phyloP scores from a whole-genome alignment of 2,329 filamentous ascomycete species.

The Teratosphaeria gauchensis region DNA sequence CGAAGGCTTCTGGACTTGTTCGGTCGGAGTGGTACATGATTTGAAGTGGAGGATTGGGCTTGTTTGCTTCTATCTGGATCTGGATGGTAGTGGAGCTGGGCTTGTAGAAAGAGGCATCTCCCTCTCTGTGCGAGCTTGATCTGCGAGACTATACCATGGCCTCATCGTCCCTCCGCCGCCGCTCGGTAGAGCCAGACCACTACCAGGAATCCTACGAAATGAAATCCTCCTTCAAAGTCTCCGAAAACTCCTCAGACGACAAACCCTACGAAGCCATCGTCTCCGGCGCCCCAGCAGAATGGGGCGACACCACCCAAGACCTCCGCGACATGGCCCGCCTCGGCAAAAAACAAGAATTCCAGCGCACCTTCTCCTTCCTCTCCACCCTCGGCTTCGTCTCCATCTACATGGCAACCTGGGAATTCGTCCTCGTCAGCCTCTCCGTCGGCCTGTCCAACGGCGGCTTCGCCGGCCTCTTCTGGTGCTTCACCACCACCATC shows the following conservation, averaged over 20 bases:
- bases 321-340: slow-evolving; percentile 2
- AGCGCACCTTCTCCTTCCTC: background rate
- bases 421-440: slow-evolving; percentile 23
- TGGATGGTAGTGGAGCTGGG: background rate
- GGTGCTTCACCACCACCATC: slow-evolving; percentile 23
- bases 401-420: slow-evolving; percentile 26
- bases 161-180: background rate
- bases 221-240: background rate
- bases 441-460: slow-evolving; percentile 23
- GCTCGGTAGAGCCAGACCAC: background rate
- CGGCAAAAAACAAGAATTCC: slow-evolving; percentile 2
- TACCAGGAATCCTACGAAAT: background rate
- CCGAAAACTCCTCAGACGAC: background rate
- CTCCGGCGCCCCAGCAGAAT: background rate
- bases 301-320: background rate
- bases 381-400: slow-evolving; percentile 23
- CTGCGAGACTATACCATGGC: background rate
- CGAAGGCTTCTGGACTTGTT: background rate
- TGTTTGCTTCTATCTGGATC: background rate
- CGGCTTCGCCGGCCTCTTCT: slow-evolving; percentile 24
- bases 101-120: background rate
- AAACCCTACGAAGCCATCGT: background rate
- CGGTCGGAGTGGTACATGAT: background rate
- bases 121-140: background rate
- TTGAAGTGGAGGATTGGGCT: background rate